phyloP scores from a whole-genome alignment of 805 yeast genomes.

The Saccharomyces paradoxus region DNA sequence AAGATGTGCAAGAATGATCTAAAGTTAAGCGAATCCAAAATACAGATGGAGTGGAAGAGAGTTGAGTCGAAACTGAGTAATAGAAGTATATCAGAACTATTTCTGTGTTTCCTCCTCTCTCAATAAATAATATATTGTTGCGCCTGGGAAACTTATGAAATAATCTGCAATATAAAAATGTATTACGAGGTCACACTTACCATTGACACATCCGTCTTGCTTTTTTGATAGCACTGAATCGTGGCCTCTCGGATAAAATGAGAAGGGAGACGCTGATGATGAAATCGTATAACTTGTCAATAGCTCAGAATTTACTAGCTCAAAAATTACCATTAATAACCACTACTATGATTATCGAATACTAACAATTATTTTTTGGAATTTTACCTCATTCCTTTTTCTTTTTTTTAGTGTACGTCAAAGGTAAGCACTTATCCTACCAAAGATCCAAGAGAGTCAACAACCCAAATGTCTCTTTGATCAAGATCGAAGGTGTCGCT shows the following conservation, averaged over 20 bases:
- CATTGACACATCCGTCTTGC: no score
- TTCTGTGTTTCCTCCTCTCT: no score
- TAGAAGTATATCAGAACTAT: no score
- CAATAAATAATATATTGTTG: no score
- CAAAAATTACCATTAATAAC: not conserved
- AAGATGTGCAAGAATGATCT: no score
- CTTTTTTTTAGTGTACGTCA: conserved; percentile 75
- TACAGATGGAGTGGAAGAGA: no score
- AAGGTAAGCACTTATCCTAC: conserved; percentile 99
- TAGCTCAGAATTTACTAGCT: not conserved
- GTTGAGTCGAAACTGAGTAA: not conserved
- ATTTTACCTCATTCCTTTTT: not conserved
- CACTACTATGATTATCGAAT: not conserved
- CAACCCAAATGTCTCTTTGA: conserved; percentile 95
- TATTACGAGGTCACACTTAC: no score
- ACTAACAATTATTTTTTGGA: conserved; percentile 2
- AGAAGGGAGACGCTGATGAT: not conserved
- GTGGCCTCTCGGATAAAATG: not conserved
- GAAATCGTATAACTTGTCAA: not conserved
- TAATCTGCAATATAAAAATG: no score
- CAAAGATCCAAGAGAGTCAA: conserved; percentile 96
- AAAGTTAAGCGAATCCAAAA: no score
- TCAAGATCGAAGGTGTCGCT: conserved; percentile 93
- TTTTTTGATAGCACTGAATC: no score
- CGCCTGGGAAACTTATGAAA: no score